Percentiles rank a stretch among this genome's conserved stretches.
phyloP scores from a whole-genome alignment of 2,329 filamentous ascomycete genomes.

The Juglanconis juglandina region DNA sequence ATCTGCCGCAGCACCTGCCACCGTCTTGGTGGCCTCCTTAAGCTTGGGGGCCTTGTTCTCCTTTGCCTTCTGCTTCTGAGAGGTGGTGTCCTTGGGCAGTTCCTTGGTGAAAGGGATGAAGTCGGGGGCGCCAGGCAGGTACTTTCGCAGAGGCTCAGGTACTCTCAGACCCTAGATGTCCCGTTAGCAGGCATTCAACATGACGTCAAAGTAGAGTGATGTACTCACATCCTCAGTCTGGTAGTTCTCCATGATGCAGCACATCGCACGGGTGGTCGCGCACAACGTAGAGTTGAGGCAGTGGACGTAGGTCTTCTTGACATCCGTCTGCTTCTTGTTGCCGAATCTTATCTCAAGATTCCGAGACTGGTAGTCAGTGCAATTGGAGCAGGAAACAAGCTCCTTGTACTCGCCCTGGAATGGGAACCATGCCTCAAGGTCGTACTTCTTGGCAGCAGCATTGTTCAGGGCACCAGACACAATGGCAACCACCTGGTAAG shows the following conservation, averaged over 20 bases:
- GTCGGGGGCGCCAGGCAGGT: conserved; percentile 82
- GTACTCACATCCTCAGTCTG: conserved; percentile 74
- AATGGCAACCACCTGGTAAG: conserved; percentile 89
- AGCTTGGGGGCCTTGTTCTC: conserved; percentile 22
- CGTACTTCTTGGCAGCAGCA: conserved; percentile 81
- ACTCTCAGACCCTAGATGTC: conserved; percentile 65
- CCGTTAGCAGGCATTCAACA: conserved; percentile 8
- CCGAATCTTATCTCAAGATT: conserved; percentile 92
- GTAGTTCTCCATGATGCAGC: conserved; percentile 95
- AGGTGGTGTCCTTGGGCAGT: conserved; percentile 62
- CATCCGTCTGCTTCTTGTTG: conserved; percentile 78
- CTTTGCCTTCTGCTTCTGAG: conserved; percentile 22
- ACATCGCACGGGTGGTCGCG: conserved; percentile 87
- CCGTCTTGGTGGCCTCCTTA: conserved; percentile 20
- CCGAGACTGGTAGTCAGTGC: conserved; percentile 93
- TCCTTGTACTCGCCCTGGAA: conserved; percentile 98
- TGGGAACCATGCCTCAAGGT: conserved; percentile 94
- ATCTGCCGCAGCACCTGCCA: conserved; percentile 17
- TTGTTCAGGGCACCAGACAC: conserved; percentile 96
- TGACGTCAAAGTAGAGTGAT: not conserved
- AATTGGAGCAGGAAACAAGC: conserved; percentile 95
- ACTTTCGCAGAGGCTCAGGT: conserved; percentile 80
- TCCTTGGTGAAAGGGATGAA: conserved; percentile 89
- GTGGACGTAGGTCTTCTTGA: conserved; percentile 90
- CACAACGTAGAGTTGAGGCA: conserved; percentile 64